phyloP scores from a whole-genome alignment of 2,329 filamentous ascomycete genomes.

The Aspergillus fijiensis region DNA sequence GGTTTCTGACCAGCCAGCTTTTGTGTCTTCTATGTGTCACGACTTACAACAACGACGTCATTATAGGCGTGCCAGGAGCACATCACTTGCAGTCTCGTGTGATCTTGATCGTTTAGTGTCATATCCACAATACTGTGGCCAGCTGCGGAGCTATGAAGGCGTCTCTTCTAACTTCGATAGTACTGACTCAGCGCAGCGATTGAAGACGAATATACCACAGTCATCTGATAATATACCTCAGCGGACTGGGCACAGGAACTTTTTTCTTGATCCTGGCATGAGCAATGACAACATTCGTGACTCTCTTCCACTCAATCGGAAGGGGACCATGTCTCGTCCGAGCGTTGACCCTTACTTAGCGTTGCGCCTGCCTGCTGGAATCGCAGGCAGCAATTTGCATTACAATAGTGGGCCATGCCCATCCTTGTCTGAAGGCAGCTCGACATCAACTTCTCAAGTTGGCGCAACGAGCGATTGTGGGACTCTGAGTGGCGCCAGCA shows the following conservation, averaged over 20 bases:
- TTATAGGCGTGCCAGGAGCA: constrained; percentile 13
- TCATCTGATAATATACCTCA: neutral
- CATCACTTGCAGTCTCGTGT: constrained; percentile 10
- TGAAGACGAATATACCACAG: neutral
- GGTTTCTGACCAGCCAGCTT: constrained; percentile 11
- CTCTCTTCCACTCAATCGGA: neutral
- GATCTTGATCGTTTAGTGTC: constrained; percentile 1
- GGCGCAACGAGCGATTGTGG: neutral
- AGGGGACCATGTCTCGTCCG: neutral
- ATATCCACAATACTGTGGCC: constrained; percentile 16
- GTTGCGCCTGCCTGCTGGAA: neutral
- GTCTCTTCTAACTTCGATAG: neutral
- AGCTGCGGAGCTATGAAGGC: constrained; percentile 14
- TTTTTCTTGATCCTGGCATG: neutral
- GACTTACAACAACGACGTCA: constrained; percentile 7
- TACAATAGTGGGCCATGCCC: neutral
- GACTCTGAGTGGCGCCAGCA: neutral
- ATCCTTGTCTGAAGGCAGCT: neutral
- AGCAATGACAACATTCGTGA: neutral
- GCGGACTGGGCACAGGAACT: neutral
- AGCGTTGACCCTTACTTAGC: neutral
- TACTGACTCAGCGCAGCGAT: neutral
- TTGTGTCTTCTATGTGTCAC: constrained; percentile 17
- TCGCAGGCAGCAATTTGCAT: neutral
- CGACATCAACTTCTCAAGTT: neutral